Conservation (phyloP, 345 rosid species). For the Dovyalis caffra region DNA sequence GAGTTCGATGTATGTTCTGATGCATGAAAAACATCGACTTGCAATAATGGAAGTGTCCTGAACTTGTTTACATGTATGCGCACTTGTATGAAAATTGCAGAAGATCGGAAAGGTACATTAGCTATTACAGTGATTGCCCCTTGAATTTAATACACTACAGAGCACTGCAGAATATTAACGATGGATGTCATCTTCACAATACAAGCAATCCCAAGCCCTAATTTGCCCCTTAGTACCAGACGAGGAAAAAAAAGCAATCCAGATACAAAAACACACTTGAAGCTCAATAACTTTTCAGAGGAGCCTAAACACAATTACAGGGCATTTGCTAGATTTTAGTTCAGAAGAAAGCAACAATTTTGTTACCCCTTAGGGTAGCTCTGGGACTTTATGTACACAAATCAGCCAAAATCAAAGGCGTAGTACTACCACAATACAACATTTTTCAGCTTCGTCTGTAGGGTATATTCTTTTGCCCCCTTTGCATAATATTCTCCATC, state of each 20-base stretch:
- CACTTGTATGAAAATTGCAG: too few species aligned
- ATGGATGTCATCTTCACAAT: neutral
- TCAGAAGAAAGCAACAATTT: conserved; percentile 16
- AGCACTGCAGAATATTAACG: neutral
- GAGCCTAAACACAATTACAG: neutral
- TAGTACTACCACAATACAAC: conserved; percentile 5
- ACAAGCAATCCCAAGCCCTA: neutral
- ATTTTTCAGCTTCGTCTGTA: conserved; percentile 19
- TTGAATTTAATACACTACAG: neutral
- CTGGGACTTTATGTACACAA: conserved; percentile 28
- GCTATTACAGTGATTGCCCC: neutral
- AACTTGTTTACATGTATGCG: too few species aligned
- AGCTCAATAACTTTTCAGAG: neutral
- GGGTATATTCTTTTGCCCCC: neutral
- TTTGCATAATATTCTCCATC: neutral
- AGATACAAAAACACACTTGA: neutral
- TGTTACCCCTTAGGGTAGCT: conserved; percentile 12
- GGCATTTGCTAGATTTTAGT: conserved; percentile 12
- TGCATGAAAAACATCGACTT: too few species aligned
- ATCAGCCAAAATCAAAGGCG: conserved; percentile 21
- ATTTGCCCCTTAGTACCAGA: too few species aligned
- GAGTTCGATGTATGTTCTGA: too few species aligned
- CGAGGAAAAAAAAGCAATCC: neutral
- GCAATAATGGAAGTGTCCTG: too few species aligned
- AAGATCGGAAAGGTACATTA: too few species aligned